Evolutionary conservation across 1,284 basidiomycete species (phyloP), one percentile per base, ranked within the genome.

Genomic region (Puccinia polysora): DNA sequence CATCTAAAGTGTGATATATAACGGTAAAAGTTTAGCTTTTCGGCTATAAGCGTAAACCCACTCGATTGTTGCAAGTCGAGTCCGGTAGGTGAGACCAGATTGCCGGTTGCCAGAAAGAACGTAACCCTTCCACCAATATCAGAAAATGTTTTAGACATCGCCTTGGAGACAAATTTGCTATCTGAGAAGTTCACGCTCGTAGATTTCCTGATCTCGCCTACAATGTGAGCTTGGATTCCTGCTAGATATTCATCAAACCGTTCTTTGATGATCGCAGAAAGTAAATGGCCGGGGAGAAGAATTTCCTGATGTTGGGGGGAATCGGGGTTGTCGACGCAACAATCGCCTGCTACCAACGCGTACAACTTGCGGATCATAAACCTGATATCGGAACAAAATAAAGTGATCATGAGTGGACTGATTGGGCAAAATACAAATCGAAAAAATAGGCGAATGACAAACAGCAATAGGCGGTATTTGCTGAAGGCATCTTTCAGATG

Each of bases 251-350:
- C 96, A 77, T 97, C 95, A 74, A 98, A 84, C 74, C 91, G 87
- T 81, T 99, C 96, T 82, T 97, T 97, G 83, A 99, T 89, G 78
- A 98, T 97, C 89, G 96, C 96, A 64, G 88, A 89, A 80, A 97
- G 97, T 32, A 99, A 81, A 76, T 85, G 88, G 38, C 96, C 96
- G 0, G 96, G 95, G 47, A 98, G 86, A 15, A 99, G 85, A 55
- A 97, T 92, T 79, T 99, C 96, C 80, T 99, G 96, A 79, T 97
- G 91, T 80, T 98, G 95, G 68, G 94, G 93, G 18, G 95, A 98
- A 84, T 99, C 96, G 14, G 96, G 94, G 79, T 98, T 98, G 82
- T 99, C 96, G 68, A 89, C 85, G 78, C 90, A 91, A 77, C 91
- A 95, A 64, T 90, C 87, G 68, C 89, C 89, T 18, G 91, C 95